Base-by-base conservation (phyloP, 2,329 filamentous ascomycete genomes). In the Talaromyces islandicus region DNA sequence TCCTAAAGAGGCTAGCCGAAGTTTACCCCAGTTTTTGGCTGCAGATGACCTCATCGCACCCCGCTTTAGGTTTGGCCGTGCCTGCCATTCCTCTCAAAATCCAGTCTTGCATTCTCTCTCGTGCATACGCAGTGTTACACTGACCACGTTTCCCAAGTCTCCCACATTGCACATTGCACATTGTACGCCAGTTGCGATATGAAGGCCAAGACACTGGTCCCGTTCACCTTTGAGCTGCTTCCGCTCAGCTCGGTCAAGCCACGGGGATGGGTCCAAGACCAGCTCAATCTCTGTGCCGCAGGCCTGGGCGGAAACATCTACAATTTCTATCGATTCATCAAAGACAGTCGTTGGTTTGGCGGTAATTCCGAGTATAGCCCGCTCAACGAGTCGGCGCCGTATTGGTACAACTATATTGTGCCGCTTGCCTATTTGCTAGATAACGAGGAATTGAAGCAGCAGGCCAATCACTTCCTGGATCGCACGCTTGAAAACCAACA, bases 341-440 rank as follows among this genome's bases (percentile, higher is more conserved):
- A 58, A 38, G 51, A 51, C 12, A 61, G 50, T 38, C 57, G 51
- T 7, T 61, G 59, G 59, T 43, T 61, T 19, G 59, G 52, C 25
- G 59, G 59, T 10, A 27, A 61, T 27, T 30, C 51, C 2, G 59
- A 61, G 29, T 61, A 61, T 14, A 61, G 59, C 17, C 51, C 59
- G n/a, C 41, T 61, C 30, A 56, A 56, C 25, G 59, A 61, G 32
- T 61, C 59, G 7, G 59, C 59, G 14, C 59, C 59, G 19, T 61
- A 61, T 48, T 61, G 59, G 59, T 61, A 61, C 51, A 61, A 61
- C 32, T 61, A 61, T 17, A 58, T 61, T 14, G 59, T 61, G 7
- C 59, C 59, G 38, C 59, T 61, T 32, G 59, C 59, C 41, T 61
- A 61, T 55, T 25, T 61, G 19, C 56, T 61, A 3, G 59, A 61